These are phyloP conservation scores for Termitomyces titanicus DNA, from an alignment of 768 basidiomycete genomes.

Conservation along the genomic window DNA sequence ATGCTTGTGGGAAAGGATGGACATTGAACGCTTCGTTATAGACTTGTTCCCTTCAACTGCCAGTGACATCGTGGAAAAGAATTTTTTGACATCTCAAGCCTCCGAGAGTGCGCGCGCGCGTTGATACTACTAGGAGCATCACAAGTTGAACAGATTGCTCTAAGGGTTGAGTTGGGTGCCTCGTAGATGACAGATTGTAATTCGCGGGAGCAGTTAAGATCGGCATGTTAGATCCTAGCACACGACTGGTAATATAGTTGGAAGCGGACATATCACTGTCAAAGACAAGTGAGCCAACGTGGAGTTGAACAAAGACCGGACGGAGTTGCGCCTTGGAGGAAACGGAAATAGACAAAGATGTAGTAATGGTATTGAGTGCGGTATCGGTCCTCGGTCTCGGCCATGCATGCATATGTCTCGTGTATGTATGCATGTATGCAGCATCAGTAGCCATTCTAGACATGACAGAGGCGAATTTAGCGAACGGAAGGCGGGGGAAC, in stretches of 20 bases:
- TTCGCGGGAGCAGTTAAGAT: background rate
- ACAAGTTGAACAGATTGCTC: background rate
- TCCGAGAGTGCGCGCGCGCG: background rate
- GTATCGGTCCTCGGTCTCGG: constrained; percentile 6
- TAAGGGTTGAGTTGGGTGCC: background rate
- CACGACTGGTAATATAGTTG: too few species aligned
- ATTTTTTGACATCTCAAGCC: background rate
- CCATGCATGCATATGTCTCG: constrained; percentile 5
- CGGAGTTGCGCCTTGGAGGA: background rate
- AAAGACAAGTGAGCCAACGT: background rate
- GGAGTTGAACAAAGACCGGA: background rate
- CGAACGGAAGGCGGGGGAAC: background rate
- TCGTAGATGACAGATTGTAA: background rate
- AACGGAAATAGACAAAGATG: background rate
- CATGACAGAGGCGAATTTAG: background rate
- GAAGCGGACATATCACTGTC: too few species aligned
- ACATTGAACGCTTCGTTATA: background rate
- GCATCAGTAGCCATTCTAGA: background rate
- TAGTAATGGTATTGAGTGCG: background rate
- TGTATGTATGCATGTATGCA: too few species aligned
- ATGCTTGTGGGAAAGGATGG: background rate
- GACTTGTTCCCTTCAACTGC: background rate
- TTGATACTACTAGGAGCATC: background rate
- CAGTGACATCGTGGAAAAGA: constrained; percentile 2
- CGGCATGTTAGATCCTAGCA: background rate